phyloP scores from a whole-genome alignment of 176 grass and related monocot genomes.

The Cymbopogon citratus region DNA sequence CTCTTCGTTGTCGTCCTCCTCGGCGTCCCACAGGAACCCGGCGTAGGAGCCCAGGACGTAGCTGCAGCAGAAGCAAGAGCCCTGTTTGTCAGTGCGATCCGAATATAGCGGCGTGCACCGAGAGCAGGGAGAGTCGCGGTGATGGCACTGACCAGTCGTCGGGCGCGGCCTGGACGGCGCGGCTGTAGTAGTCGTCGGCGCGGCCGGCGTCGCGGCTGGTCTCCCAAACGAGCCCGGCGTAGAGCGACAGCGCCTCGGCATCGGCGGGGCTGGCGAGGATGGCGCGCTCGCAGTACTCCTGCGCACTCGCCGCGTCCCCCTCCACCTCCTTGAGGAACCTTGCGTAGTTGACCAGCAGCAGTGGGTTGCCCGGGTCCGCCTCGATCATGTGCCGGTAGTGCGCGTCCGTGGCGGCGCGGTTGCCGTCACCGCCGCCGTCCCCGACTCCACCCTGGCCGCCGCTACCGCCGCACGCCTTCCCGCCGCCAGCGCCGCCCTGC shows the following conservation, averaged over 20 bases:
- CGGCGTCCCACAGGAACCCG: constrained; percentile 54
- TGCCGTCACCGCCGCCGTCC: neutral
- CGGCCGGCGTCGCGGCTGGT: constrained; percentile 39
- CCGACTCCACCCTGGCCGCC: neutral
- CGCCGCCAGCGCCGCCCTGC: neutral
- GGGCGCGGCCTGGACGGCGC: constrained; percentile 60
- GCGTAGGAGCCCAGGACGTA: constrained; percentile 53
- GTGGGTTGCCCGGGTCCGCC: constrained; percentile 44
- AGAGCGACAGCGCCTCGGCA: constrained; percentile 43
- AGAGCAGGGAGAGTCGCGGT: neutral
- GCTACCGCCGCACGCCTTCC: neutral
- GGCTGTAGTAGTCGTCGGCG: constrained; percentile 54
- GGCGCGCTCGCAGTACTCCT: constrained; percentile 55
- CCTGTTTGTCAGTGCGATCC: neutral
- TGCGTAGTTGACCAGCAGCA: constrained; percentile 58
- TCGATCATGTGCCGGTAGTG: constrained; percentile 50
- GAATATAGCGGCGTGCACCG: neutral
- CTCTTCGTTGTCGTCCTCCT: constrained; percentile 38
- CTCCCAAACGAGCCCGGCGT: constrained; percentile 64
- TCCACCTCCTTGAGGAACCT: constrained; percentile 50
- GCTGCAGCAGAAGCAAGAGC: constrained; percentile 19
- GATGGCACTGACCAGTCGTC: constrained; percentile 41
- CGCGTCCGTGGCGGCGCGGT: constrained; percentile 3
- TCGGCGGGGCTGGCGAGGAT: constrained; percentile 45
- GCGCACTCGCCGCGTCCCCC: constrained; percentile 36